Evolutionary conservation across 805 yeast genomes (phyloP).

Genomic region (Pichia membranifaciens): DNA sequence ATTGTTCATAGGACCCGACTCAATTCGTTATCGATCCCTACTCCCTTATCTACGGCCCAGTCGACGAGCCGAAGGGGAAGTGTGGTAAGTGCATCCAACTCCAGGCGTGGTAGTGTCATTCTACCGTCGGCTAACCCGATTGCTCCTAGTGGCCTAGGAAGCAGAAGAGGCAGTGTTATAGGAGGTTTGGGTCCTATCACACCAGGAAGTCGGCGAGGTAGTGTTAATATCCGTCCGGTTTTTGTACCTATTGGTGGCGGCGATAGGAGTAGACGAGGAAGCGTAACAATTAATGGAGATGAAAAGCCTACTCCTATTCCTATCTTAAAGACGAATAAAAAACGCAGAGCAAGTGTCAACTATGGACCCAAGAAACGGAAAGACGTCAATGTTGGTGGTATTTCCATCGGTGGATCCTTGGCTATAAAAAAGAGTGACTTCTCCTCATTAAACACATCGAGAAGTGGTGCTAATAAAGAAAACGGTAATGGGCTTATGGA

Average conservation of each 20-base stretch:
- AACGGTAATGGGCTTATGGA: background rate
- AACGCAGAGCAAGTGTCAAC: slow-evolving; percentile 34
- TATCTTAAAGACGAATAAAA: slow-evolving; percentile 7
- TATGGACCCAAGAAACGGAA: slow-evolving; percentile 8
- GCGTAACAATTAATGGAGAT: background rate
- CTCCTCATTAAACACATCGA: background rate
- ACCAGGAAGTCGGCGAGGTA: slow-evolving; percentile 5
- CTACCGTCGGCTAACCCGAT: background rate
- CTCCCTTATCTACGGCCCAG: slow-evolving; percentile 7
- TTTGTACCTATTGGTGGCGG: background rate
- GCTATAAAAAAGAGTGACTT: slow-evolving; percentile 2
- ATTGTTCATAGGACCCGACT: slow-evolving; percentile 5
- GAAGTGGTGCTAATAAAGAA: slow-evolving; percentile 1
- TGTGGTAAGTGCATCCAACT: background rate
- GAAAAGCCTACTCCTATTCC: slow-evolving; percentile 12
- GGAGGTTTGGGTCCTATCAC: background rate
- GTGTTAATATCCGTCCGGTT: slow-evolving; percentile 3
- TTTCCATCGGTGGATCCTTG: slow-evolving; percentile 22
- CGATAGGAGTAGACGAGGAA: slow-evolving; percentile 7
- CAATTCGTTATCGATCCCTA: slow-evolving; percentile 14
- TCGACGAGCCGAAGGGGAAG: slow-evolving; percentile 1
- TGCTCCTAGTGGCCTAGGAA: background rate
- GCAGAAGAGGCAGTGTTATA: slow-evolving; percentile 1
- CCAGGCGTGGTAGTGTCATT: slow-evolving; percentile 11
- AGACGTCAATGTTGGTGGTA: slow-evolving; percentile 13